These are phyloP conservation scores for Fusarium cyanostomum DNA, from an alignment of 2,329 filamentous ascomycete genomes.

Conservation along the genomic window DNA sequence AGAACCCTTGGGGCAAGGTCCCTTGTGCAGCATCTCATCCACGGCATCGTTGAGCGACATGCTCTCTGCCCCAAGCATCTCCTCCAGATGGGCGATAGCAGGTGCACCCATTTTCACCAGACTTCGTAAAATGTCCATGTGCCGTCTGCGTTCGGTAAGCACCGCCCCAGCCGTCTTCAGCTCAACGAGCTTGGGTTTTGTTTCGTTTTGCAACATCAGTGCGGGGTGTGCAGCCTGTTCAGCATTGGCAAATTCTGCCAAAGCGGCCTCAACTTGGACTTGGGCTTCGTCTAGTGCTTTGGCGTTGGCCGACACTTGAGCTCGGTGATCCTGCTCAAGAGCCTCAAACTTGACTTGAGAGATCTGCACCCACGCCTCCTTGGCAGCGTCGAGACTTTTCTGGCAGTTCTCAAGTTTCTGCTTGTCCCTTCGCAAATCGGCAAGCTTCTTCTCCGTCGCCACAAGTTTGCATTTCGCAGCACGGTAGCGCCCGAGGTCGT, in stretches of 20 bases:
- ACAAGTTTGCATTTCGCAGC: background rate
- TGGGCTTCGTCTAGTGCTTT: background rate
- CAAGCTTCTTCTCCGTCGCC: background rate
- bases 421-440: background rate
- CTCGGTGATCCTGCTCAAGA: background rate
- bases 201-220: background rate
- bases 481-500: background rate
- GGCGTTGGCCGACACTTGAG: background rate
- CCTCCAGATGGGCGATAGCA: background rate
- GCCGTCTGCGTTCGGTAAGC: background rate
- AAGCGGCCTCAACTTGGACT: background rate
- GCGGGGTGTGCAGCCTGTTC: background rate
- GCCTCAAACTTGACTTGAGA: background rate
- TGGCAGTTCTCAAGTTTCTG: background rate
- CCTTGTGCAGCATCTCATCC: too few relatives aligned
- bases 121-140: background rate
- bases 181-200: background rate
- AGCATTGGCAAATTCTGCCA: background rate
- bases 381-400: background rate
- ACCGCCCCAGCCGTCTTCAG: background rate
- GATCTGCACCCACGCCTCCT: background rate
- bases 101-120: background rate
- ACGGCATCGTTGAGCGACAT: too few relatives aligned
- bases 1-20: too few relatives aligned
- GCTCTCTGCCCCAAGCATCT: background rate